Evolutionary conservation across 257 asterid species (phyloP), one percentile per base, ranked within the genome.

Genomic region (Solanum habrochaites): DNA sequence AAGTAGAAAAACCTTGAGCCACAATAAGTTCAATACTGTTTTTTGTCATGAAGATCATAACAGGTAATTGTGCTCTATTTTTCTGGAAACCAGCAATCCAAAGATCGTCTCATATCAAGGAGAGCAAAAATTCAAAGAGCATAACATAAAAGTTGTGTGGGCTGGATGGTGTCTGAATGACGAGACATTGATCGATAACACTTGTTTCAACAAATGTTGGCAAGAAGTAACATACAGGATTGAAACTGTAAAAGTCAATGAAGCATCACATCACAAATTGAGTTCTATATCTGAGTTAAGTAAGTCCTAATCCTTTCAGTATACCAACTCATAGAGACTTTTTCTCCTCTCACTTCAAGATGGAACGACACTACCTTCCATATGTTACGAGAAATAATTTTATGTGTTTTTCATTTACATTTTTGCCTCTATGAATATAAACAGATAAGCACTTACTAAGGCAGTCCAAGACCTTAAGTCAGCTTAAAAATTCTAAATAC

Each of bases 21-120:
- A 97, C 98, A 95, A 94, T 92, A 97, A 97, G 91, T 92, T 97
- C 29, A 97, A 93, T 64, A 97, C 98, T 98, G n/a, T 96, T 95
- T 84, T 89, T 35, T 85, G 78, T 32, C 83, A 35, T 85, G 31
- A 72, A 69, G 35, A 85, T 47, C 52, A 45, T 18, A 47, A 40
- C 82, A 74, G 23, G 56, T n/a, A 80, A 29, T 80, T 20, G 6
- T 27, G 9, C 84, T 27, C 29, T 29, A 47, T n/a, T 80, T 16
- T n/a, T 45, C 66, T 80, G 25, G 42, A 45, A 45, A 80, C 23
- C 67, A 25, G 18, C 2, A 1, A 74, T 74, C 56, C 82, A 6
- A 40, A 40, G 82, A 40, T 40, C 82, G 23, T 74, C 81, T 74
- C 40, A 74, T 74, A 74, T 74, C 3, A 20, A 40, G 13, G 58